Evolutionary conservation across 2,329 filamentous ascomycete species (phyloP), one percentile per base, ranked within the genome.

Genomic region (Penicillium sp.): DNA sequence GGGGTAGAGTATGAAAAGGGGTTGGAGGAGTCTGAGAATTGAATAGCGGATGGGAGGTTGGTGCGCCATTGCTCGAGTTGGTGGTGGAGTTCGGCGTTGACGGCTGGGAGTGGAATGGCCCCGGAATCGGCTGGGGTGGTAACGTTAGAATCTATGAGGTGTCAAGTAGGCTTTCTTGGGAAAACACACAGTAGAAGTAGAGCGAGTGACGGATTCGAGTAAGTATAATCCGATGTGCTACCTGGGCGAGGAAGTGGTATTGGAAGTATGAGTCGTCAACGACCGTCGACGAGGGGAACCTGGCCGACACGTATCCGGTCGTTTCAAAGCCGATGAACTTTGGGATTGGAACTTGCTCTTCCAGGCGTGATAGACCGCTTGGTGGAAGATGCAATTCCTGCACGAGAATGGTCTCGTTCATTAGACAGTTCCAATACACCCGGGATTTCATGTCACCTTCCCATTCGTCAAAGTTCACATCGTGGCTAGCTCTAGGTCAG

Each of bases 171-270:
- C 21, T 23, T 17, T 36, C 23, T 32, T 47, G 14, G 21, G 7
- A 7, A 18, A n/a, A 46, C 59, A 41, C 50, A 56, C 69, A 71
- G 53, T 74, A 75, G 33, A 68, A 70, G 51, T 75, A 76, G 21
- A 76, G 57, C 33, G 66, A 74, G 46, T 76, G 70, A 36, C 73
- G 70, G 18, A 77, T 70, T 5, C 75, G 70, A 1, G 73, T 78
- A 7, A 78, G 64, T 37, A 78, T 74, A 42, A 77, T 77, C 31
- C 75, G 70, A 52, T 78, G 74, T 5, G 75, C 75, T 23, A 76
- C 74, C 50, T 78, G 75, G 17, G 75, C 75, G 4, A 78, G 68
- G 45, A 78, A 78, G 47, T 78, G 75, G 41, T 77, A 78, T 54
- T 78, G 75, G 57, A 76, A 78, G 45, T 75, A 74, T 1, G 74